Evolutionary conservation across 192 early-diverging fungal genomes (phyloP), one percentile per base, ranked within the genome.

Genomic region (Funneliformis geosporum): DNA sequence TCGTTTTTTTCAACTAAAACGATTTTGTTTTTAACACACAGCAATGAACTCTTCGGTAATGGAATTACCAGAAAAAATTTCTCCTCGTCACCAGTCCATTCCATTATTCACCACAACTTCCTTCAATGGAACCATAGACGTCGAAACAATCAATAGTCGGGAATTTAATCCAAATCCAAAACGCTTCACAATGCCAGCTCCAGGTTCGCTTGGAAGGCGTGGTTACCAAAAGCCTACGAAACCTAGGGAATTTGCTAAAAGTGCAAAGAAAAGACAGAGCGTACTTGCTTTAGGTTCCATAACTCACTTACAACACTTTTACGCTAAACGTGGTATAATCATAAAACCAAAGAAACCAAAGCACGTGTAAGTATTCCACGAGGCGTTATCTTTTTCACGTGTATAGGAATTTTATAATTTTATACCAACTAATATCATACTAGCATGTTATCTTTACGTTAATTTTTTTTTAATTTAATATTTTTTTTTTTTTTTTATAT

Each of bases 281-380:
- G 85, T 90, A n/a, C 62, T 84, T 39, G 87, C 89, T 14, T 50
- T 90, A 11, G 88, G 89, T 47, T 86, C 85, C 61, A 90, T 90
- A 50, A 86, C 85, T 27, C 86, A 85, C 14, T 81, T 90, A 42
- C 89, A 90, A 81, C 83, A 86, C 33, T 89, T 87, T 81, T 88
- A 89, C 78, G 88, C 86, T 40, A 88, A 86, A 43, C 85, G 84
- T 60, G 88, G 87, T 16, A 65, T 82, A n/a, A 79, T 86, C 27
- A 55, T 78, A 55, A 60, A 69, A 66, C 66, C 73, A 47, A 74
- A 75, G 68, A 73, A 64, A 46, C 27, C 75, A 80, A 83, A 83
- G 72, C n/a, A 80, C 11, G 16, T 28, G 73, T 77, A 71, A 18
- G 64, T 79, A 61, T 61, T 42, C 23, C 9, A n/a, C 61, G 33